Evolutionary conservation across 805 yeast species (phyloP), one percentile per base, ranked within the genome.

Genomic region (Lipomyces spencermartinsiae): DNA sequence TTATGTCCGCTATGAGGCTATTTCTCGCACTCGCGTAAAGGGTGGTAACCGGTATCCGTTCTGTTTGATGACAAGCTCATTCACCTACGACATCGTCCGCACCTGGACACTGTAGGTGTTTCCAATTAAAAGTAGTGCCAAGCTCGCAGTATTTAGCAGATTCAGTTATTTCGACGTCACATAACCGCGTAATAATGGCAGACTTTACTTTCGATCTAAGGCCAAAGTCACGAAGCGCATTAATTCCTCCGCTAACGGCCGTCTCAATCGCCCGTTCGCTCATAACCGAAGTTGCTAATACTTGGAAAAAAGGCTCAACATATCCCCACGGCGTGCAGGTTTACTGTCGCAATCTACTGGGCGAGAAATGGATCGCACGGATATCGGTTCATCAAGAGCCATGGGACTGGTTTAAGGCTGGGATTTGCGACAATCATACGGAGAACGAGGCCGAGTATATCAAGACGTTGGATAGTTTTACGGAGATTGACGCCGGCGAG

Each of bases 401-500:
- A 1, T 80, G 74, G 67, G 76, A 74, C 25, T 61, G 67, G 62
- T 74, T 80, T 70, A 65, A 64, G 51, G 62, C 61, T 51, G 76
- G 78, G 6, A 58, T 81, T 7, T 71, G 75, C n/a, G 71, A 76
- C 5, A 71, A 80, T 67, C 83, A 81, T 66, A 80, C 82, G 9
- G 76, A 74, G 58, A 73, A 80, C 61, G 83, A 81, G 69, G 74
- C 76, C 37, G 71, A 80, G 63, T 81, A 80, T 66, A 81, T 80
- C 53, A 74, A 74, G 8, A 71, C 78, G 66, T 68, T 81, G 7
- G 70, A 75, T 22, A 69, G 75, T 14, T 77, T 64, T 59, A 62
- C 73, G 51, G 64, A 61, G 49, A 67, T 80, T 1, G 73, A 71
- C 12, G 59, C 67, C 8, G 67, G 62, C 10, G 64, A 61, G 9